Conservation (phyloP, 176 grass and related monocot genomes). For the Typha latifolia region DNA sequence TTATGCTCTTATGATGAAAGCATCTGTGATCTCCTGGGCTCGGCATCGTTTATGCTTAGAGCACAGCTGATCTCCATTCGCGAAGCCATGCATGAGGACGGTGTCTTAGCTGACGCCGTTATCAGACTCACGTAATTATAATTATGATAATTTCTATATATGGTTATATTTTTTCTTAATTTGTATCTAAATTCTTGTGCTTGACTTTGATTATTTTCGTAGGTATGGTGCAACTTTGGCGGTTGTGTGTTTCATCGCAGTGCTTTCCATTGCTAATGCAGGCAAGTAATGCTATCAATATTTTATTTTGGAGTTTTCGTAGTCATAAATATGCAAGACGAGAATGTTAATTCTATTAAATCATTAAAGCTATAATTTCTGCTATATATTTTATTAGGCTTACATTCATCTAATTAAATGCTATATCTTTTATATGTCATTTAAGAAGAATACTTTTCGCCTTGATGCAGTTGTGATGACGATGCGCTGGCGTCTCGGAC, state of each 20-base stretch:
- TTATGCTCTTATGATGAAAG: neutral
- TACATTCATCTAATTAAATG: neutral
- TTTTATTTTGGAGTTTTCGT: too few relatives aligned
- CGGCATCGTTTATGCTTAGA: neutral
- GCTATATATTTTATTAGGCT: neutral
- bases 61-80: neutral
- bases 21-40: neutral
- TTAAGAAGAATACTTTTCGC: neutral
- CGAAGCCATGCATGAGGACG: neutral
- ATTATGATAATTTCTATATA: neutral
- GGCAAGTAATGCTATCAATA: neutral
- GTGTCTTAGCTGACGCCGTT: neutral
- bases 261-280: neutral
- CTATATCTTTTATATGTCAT: neutral
- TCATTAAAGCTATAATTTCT: too few relatives aligned
- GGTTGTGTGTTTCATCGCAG: neutral
- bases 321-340: too few relatives aligned
- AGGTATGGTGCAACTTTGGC: constrained; percentile 3
- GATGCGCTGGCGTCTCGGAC: neutral
- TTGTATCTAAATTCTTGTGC: neutral
- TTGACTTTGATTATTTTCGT: neutral
- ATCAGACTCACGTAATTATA: neutral
- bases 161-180: neutral
- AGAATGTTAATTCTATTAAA: too few relatives aligned
- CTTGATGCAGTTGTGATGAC: neutral